Percentiles rank a stretch among this genome's conserved stretches.
These are phyloP conservation scores for Claviceps pusilla DNA, from an alignment of 2,329 filamentous ascomycete species.

Conservation along the genomic window DNA sequence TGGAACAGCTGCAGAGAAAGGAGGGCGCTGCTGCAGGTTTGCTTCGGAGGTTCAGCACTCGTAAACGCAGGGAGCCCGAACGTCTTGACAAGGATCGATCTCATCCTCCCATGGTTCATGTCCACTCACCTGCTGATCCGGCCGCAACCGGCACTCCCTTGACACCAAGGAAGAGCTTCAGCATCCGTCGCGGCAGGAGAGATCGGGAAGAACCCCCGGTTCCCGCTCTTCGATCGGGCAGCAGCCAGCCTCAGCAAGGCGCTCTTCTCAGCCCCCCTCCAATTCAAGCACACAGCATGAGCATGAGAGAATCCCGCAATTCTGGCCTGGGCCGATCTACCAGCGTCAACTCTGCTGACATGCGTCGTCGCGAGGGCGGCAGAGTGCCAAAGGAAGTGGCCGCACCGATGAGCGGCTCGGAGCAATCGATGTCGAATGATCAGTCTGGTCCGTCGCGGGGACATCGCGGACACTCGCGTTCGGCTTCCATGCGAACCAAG, in stretches of 20 bases:
- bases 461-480: slow-evolving; percentile 36
- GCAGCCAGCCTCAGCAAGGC: slow-evolving; percentile 56
- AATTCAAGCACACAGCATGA: slow-evolving; percentile 40
- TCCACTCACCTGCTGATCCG: slow-evolving; percentile 60
- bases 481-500: slow-evolving; percentile 60
- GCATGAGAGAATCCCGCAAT: slow-evolving; percentile 38
- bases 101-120: slow-evolving; percentile 57
- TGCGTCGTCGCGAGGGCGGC: slow-evolving; percentile 45
- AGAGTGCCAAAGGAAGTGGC: slow-evolving; percentile 42
- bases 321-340: slow-evolving; percentile 69
- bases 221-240: slow-evolving; percentile 37
- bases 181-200: slow-evolving; percentile 49
- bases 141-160: slow-evolving; percentile 22
- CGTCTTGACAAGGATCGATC: slow-evolving; percentile 48
- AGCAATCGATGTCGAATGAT: slow-evolving; percentile 50
- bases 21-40: slow-evolving; percentile 77
- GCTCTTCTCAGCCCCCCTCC: slow-evolving; percentile 69
- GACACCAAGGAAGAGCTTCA: slow-evolving; percentile 73
- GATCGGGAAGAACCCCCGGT: slow-evolving; percentile 36
- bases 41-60: slow-evolving; percentile 79
- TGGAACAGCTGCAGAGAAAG: slow-evolving; percentile 54
- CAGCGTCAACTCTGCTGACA: slow-evolving; percentile 80
- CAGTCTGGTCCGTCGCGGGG: slow-evolving; percentile 36
- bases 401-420: slow-evolving; percentile 63
- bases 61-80: slow-evolving; percentile 55